Percentiles rank a stretch among this genome's conserved stretches.
Evolutionary conservation across 768 basidiomycete species (phyloP).

Genomic region (Suillus decipiens): DNA sequence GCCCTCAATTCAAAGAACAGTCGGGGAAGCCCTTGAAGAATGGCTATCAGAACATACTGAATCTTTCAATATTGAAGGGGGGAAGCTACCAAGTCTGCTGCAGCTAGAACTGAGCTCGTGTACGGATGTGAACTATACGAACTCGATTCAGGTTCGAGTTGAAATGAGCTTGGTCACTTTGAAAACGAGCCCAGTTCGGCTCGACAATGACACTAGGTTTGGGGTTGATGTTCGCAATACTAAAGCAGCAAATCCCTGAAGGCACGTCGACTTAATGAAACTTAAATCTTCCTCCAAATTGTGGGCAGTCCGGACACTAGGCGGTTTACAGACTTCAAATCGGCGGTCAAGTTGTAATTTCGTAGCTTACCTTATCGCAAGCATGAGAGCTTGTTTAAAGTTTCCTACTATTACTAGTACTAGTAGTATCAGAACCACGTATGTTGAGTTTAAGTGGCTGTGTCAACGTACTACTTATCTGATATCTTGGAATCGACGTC

Average conservation of each 20-base stretch:
- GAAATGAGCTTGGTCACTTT: too few species aligned
- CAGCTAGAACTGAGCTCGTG: too few species aligned
- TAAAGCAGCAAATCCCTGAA: not conserved
- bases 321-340: not conserved
- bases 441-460: not conserved
- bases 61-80: too few species aligned
- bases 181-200: too few species aligned
- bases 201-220: not conserved
- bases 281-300: not conserved
- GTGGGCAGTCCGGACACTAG: not conserved
- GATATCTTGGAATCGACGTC: too few species aligned
- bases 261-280: not conserved
- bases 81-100: too few species aligned
- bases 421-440: not conserved
- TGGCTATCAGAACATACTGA: too few species aligned
- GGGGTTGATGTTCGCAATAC: not conserved
- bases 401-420: not conserved
- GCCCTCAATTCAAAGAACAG: too few species aligned
- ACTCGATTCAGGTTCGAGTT: too few species aligned
- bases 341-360: not conserved
- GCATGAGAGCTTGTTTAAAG: not conserved
- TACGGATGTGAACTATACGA: too few species aligned
- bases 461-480: not conserved
- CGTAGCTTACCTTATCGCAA: slow-evolving; percentile 1
- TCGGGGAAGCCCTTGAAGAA: too few species aligned